Percentiles rank a stretch among this genome's conserved stretches.
phyloP scores from a whole-genome alignment of 2,329 filamentous ascomycete genomes.

The Neofusicoccum sp. region DNA sequence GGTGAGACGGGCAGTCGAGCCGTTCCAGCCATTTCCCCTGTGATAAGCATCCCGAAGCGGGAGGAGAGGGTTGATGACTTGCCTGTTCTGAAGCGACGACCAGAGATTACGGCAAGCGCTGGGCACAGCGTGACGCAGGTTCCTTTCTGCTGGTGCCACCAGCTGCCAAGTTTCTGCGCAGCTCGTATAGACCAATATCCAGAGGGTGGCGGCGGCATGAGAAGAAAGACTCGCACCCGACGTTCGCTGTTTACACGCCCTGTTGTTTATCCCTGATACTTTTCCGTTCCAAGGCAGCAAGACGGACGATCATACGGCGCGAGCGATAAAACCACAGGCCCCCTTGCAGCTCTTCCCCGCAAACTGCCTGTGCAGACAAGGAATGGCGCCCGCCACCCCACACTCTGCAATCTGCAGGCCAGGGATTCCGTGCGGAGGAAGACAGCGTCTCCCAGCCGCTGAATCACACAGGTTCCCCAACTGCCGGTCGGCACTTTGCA shows the following conservation, averaged over 20 bases:
- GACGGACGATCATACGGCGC: neutral
- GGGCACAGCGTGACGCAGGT: neutral
- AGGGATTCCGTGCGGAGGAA: neutral
- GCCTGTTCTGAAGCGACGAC: neutral
- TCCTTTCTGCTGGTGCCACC: neutral
- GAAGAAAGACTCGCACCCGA: neutral
- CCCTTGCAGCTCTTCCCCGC: constrained; percentile 4
- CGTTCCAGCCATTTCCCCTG: neutral
- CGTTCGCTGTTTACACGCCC: neutral
- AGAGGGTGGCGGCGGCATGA: neutral
- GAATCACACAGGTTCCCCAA: neutral
- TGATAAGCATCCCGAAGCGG: neutral
- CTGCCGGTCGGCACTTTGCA: constrained; percentile 13
- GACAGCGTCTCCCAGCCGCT: neutral
- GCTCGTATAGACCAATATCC: too few species aligned
- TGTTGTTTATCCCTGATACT: neutral
- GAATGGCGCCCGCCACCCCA: constrained; percentile 9
- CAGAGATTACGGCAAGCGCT: neutral
- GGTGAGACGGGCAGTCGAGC: neutral
- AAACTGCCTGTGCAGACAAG: neutral
- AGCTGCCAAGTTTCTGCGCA: neutral
- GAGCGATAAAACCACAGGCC: neutral
- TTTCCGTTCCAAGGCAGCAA: neutral
- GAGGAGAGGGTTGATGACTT: neutral
- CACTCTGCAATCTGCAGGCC: constrained; percentile 4